A percentile compares a stretch with the other conserved stretches of the same genome.
Evolutionary conservation across 2,329 filamentous ascomycete species (phyloP).

Genomic region (Amylocarpus encephaloides): DNA sequence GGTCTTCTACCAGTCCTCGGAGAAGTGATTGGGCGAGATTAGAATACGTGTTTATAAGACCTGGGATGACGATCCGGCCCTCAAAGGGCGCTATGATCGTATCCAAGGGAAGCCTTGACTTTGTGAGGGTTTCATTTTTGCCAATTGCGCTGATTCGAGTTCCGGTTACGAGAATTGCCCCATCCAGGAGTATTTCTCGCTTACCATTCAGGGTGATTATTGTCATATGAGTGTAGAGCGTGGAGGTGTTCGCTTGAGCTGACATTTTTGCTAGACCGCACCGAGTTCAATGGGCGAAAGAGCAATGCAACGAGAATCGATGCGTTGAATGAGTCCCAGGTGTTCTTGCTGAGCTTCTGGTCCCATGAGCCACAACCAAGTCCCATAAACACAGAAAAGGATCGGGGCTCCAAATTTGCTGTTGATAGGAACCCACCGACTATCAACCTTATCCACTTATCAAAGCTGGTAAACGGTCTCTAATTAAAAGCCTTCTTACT

Average conservation of each 20-base stretch:
- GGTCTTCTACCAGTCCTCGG: slow-evolving; percentile 41
- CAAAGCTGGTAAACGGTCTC: neutral
- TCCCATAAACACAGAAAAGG: neutral
- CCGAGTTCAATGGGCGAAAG: neutral
- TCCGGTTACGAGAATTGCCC: slow-evolving; percentile 38
- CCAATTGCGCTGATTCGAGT: slow-evolving; percentile 39
- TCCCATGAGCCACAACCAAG: too few species aligned
- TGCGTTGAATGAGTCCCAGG: too few species aligned
- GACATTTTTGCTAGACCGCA: slow-evolving; percentile 4
- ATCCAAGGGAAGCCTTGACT: slow-evolving; percentile 14
- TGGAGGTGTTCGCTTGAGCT: slow-evolving; percentile 1
- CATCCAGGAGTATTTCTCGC: slow-evolving; percentile 41
- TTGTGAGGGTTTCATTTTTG: slow-evolving; percentile 32
- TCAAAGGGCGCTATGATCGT: slow-evolving; percentile 32
- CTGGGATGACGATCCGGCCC: slow-evolving; percentile 42
- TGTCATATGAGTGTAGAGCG: slow-evolving; percentile 42
- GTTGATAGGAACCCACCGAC: slow-evolving; percentile 8
- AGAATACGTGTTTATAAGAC: slow-evolving; percentile 45
- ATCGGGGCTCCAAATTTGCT: neutral
- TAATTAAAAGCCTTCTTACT: neutral
- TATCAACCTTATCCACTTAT: neutral
- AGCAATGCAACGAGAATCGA: too few species aligned
- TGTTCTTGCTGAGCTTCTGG: too few species aligned
- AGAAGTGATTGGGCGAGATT: slow-evolving; percentile 44
- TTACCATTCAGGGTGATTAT: slow-evolving; percentile 44